Conservation (phyloP, 2,329 filamentous ascomycete species). For the Aureobasidium lini region DNA sequence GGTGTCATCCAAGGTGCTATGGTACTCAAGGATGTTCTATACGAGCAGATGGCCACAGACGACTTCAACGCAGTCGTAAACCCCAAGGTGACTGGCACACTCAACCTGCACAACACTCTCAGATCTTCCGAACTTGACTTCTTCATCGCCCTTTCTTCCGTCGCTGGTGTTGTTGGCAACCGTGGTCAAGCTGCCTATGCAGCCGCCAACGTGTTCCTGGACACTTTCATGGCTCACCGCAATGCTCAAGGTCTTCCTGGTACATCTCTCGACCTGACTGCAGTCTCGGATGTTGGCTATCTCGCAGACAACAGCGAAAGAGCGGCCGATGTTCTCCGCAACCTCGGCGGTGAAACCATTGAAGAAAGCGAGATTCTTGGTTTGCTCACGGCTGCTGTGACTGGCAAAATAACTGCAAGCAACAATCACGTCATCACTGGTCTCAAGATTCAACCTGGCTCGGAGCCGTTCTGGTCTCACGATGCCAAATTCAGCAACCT, state of each 20-base stretch:
- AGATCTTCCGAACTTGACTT: slow-evolving; percentile 20
- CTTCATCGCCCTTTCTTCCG: slow-evolving; percentile 22
- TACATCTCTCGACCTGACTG: slow-evolving; percentile 46
- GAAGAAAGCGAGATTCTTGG: slow-evolving; percentile 2
- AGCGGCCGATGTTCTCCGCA: slow-evolving; percentile 5
- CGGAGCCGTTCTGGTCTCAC: slow-evolving; percentile 6
- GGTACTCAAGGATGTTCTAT: slow-evolving; percentile 6
- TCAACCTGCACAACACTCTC: slow-evolving; percentile 22
- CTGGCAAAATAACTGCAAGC: background rate
- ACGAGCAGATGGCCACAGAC: slow-evolving; percentile 19
- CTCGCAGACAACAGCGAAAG: slow-evolving; percentile 13
- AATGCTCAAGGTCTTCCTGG: slow-evolving; percentile 35
- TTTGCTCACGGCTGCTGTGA: slow-evolving; percentile 1
- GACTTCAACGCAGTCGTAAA: slow-evolving; percentile 17
- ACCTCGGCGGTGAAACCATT: background rate
- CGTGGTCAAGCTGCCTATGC: slow-evolving; percentile 17
- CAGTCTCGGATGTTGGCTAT: slow-evolving; percentile 38
- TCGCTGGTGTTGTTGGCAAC: slow-evolving; percentile 15
- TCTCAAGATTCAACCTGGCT: slow-evolving; percentile 3
- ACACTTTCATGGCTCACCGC: slow-evolving; percentile 30
- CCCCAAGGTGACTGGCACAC: slow-evolving; percentile 25
- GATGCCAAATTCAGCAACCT: background rate
- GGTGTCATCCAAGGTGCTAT: slow-evolving; percentile 20
- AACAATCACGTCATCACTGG: slow-evolving; percentile 9
- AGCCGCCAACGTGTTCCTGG: slow-evolving; percentile 16